Evolutionary conservation across 176 grass and related monocot genomes (phyloP).

Genomic region (Tuctoria greenei): DNA sequence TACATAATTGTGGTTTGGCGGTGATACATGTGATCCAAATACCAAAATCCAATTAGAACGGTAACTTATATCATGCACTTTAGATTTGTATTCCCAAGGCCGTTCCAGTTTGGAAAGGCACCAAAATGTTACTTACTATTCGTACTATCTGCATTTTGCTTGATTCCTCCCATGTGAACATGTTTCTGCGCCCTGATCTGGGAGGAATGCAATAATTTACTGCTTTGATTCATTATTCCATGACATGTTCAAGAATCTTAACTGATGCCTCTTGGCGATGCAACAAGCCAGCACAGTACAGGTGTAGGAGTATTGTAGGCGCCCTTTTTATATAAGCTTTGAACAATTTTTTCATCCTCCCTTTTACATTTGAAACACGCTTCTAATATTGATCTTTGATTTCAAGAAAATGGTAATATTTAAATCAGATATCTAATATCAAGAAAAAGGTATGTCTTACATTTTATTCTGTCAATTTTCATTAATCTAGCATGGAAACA

Average conservation of each 20-base stretch:
- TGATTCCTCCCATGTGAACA: conserved; percentile 42
- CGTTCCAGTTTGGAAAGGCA: conserved; percentile 39
- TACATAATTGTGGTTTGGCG: conserved; percentile 34
- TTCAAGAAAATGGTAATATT: not conserved
- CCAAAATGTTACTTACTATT: conserved; percentile 33
- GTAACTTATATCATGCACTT: conserved; percentile 15
- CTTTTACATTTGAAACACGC: conserved; percentile 10
- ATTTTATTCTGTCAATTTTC: not conserved
- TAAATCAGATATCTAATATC: not conserved
- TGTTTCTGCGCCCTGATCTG: conserved; percentile 35
- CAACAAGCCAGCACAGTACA: conserved; percentile 31
- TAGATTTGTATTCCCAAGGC: conserved; percentile 42
- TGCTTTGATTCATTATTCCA: conserved; percentile 52
- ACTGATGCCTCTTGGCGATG: conserved; percentile 37
- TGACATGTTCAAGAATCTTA: conserved; percentile 51
- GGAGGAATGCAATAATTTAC: conserved; percentile 39
- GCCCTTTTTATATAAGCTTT: not conserved
- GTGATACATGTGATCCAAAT: conserved; percentile 47
- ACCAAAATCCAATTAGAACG: conserved; percentile 42
- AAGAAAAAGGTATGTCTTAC: not conserved
- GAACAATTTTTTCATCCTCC: conserved; percentile 14
- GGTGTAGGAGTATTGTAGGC: not conserved
- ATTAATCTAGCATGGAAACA: conserved; percentile 11
- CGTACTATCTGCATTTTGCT: conserved; percentile 30
- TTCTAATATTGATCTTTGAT: not conserved